Conservation (phyloP, 768 basidiomycete species). For the Tricholoma hemisulphureum region DNA sequence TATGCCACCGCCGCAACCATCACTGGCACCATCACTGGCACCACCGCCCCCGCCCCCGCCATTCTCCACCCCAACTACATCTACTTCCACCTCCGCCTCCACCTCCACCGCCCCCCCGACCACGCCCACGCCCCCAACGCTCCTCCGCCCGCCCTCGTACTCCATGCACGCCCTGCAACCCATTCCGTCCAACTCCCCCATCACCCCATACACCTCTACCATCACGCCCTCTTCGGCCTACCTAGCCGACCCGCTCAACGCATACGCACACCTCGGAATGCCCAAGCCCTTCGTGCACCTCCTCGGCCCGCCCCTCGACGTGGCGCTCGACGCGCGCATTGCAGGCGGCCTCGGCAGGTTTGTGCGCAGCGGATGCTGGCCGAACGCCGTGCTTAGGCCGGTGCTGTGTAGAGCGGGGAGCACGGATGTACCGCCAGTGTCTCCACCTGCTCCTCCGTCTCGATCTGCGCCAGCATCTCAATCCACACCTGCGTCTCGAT, state of each 20-base stretch:
- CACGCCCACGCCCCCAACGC: no score
- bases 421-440: no score
- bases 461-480: no score
- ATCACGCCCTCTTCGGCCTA: conserved; percentile 70
- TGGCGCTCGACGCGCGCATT: conserved; percentile 78
- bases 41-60: conserved; percentile 4
- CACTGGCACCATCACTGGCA: no score
- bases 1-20: no score
- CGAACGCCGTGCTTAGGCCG: conserved; percentile 62
- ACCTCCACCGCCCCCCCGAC: no score
- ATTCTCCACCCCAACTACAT: conserved; percentile 9
- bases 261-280: conserved; percentile 79
- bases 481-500: no score
- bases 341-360: conserved; percentile 64
- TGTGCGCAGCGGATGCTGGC: conserved; percentile 62
- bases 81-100: conserved; percentile 24
- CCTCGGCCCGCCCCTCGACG: conserved; percentile 70
- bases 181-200: conserved; percentile 51
- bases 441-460: no score
- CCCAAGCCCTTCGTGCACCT: conserved; percentile 84
- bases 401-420: conserved; percentile 35
- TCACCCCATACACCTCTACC: conserved; percentile 63
- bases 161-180: conserved; percentile 53
- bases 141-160: conserved; percentile 57
- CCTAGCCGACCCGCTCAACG: conserved; percentile 77